Evolutionary conservation across 768 basidiomycete genomes (phyloP).

Genomic region (Tylopilus sp.): DNA sequence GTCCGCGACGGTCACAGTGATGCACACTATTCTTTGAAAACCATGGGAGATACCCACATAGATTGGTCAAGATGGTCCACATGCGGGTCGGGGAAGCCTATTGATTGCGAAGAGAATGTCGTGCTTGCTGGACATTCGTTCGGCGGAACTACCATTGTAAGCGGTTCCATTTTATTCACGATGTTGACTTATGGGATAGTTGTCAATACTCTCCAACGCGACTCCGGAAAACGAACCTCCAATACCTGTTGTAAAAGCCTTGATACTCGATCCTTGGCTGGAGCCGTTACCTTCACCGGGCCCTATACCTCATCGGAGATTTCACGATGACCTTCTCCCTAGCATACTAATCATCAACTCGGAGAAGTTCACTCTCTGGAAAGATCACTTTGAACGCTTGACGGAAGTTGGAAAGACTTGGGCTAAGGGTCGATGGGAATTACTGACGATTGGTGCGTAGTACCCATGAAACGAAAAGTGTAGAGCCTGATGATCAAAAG

Average conservation of each 20-base stretch:
- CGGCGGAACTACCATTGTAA: conserved; percentile 51
- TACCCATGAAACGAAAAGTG: not conserved
- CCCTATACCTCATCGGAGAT: conserved; percentile 27
- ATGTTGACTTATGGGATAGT: conserved; percentile 30
- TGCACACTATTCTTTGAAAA: conserved; percentile 31
- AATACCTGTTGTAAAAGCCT: conserved; percentile 54
- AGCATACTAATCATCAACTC: conserved; percentile 70
- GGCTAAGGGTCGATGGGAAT: conserved; percentile 42
- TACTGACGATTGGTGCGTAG: conserved; percentile 50
- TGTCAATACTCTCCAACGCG: conserved; percentile 52
- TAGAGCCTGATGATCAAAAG: conserved; percentile 8
- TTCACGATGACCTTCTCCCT: conserved; percentile 24
- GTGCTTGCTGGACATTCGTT: conserved; percentile 54
- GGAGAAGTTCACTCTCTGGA: conserved; percentile 77
- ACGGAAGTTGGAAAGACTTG: conserved; percentile 52
- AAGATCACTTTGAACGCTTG: conserved; percentile 63
- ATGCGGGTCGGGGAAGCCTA: conserved; percentile 18
- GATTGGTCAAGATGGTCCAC: conserved; percentile 43
- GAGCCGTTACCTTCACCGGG: conserved; percentile 68
- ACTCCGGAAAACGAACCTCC: conserved; percentile 39
- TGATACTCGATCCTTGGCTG: conserved; percentile 83
- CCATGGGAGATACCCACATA: conserved; percentile 35
- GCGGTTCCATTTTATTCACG: conserved; percentile 15
- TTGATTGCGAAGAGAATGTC: conserved; percentile 35
- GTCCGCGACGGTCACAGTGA: conserved; percentile 33